A percentile compares a stretch with the other conserved stretches of the same genome.
phyloP scores from a whole-genome alignment of 306 rosid species.

The Psophocarpus tetragonolobus region DNA sequence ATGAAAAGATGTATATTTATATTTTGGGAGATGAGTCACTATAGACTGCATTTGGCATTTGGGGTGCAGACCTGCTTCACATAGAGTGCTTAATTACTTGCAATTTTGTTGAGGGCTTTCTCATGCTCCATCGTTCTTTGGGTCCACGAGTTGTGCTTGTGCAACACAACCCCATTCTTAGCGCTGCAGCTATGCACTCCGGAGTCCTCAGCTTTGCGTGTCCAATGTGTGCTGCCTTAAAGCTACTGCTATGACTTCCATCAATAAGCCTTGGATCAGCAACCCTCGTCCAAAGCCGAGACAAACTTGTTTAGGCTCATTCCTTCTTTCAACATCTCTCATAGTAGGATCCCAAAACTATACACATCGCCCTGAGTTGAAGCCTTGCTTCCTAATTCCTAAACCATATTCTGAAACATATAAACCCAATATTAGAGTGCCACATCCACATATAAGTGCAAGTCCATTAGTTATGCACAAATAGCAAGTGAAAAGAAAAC shows the following conservation, averaged over 20 bases:
- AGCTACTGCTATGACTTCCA: neutral
- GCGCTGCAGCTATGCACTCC: constrained; percentile 8
- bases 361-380: constrained; percentile 49
- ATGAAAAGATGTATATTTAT: no score
- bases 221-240: neutral
- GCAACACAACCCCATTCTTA: constrained; percentile 42
- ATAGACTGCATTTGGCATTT: neutral
- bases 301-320: constrained; percentile 32
- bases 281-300: constrained; percentile 23
- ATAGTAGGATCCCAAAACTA: constrained; percentile 44
- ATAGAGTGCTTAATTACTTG: constrained; percentile 22
- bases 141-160: constrained; percentile 23
- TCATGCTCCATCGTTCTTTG: constrained; percentile 36
- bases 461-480: neutral
- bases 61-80: neutral
- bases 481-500: neutral
- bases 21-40: no score
- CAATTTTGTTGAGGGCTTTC: neutral
- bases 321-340: constrained; percentile 51
- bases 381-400: constrained; percentile 41
- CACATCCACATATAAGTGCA: neutral
- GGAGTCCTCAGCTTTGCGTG: constrained; percentile 24
- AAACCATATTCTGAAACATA: constrained; percentile 48
- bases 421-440: neutral
- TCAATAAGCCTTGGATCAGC: constrained; percentile 40